These are phyloP conservation scores for Farysia itapuensis DNA, from an alignment of 1,284 basidiomycete genomes.

Conservation along the genomic window DNA sequence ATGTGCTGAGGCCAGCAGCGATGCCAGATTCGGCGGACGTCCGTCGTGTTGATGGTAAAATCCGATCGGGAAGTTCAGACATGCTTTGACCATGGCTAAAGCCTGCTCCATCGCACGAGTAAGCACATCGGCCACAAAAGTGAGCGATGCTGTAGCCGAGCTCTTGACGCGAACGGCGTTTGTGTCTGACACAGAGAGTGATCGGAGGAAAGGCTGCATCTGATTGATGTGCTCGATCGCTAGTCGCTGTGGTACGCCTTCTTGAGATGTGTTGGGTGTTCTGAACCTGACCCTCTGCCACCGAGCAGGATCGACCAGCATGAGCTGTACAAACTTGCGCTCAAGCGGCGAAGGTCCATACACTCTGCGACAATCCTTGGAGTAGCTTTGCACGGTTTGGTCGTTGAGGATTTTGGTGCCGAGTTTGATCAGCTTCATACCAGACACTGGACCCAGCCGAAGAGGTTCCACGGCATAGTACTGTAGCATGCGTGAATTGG, in stretches of 20 bases:
- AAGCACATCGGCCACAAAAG: not conserved
- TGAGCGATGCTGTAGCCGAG: not conserved
- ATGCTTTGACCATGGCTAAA: not conserved
- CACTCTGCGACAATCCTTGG: not conserved
- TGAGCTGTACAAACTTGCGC: constrained; percentile 20
- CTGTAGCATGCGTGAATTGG: constrained; percentile 64
- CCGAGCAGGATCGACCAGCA: constrained; percentile 39
- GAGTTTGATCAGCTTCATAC: constrained; percentile 25
- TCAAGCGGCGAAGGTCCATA: constrained; percentile 14
- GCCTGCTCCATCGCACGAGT: not conserved
- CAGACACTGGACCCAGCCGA: constrained; percentile 48
- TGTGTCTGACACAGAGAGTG: too few species aligned
- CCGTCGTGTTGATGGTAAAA: too few species aligned
- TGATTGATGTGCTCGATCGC: constrained; percentile 24
- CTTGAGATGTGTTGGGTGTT: not conserved
- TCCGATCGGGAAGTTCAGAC: not conserved
- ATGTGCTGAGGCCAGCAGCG: constrained; percentile 47
- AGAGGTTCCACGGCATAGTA: constrained; percentile 66
- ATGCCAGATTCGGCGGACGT: constrained; percentile 1
- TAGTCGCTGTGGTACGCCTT: constrained; percentile 16
- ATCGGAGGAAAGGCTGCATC: constrained; percentile 1
- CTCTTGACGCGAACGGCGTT: not conserved
- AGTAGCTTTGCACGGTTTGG: constrained; percentile 1
- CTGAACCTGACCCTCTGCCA: constrained; percentile 45
- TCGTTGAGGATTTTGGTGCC: constrained; percentile 10